Base-by-base conservation (phyloP, 179 eudicot species). In the Corrigiola litoralis region DNA sequence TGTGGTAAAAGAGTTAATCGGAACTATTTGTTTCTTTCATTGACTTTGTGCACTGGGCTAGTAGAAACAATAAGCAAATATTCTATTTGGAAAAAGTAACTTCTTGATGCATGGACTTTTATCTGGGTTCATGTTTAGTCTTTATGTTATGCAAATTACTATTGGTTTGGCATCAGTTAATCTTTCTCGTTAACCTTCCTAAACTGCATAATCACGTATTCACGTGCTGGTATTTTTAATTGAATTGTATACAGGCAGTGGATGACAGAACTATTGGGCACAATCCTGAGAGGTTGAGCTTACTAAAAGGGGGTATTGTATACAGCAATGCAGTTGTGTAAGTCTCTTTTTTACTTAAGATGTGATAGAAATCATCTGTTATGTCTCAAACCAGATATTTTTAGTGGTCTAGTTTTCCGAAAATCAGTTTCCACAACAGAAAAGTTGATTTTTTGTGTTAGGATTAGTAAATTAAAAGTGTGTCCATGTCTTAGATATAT, bases 181-280 rank as follows among this genome's bases (percentile, higher is more conserved):
- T 20, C 5, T 12, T 44, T 62, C 24, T 20, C 29, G 7, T 38
- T 23, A 28, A 36, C 45, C n/a, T n/a, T n/a, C n/a, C n/a, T n/a
- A n/a, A n/a, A n/a, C n/a, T n/a, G n/a, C n/a, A n/a, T n/a, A n/a
- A n/a, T n/a, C n/a, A n/a, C n/a, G n/a, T n/a, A n/a, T n/a, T n/a
- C n/a, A n/a, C n/a, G n/a, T n/a, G n/a, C n/a, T n/a, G n/a, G 37
- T 36, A 57, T 37, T 4, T 56, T 60, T 7, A 10, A 12, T 60
- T 8, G 4, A 58, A 48, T 56, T 50, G 24, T 40, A 34, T 52
- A 31, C 81, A 90, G 97, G 96, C 97, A 49, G 34, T 88, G 68
- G 96, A 88, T 79, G 97, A 90, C 62, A 80, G 96, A 73, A 90
- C 97, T 27, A 80, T 90, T 78, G 97, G 97, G 48, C 96, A 90